These are phyloP conservation scores for Penicillium sp. DNA, from an alignment of 2,329 filamentous ascomycete species.

Conservation along the genomic window DNA sequence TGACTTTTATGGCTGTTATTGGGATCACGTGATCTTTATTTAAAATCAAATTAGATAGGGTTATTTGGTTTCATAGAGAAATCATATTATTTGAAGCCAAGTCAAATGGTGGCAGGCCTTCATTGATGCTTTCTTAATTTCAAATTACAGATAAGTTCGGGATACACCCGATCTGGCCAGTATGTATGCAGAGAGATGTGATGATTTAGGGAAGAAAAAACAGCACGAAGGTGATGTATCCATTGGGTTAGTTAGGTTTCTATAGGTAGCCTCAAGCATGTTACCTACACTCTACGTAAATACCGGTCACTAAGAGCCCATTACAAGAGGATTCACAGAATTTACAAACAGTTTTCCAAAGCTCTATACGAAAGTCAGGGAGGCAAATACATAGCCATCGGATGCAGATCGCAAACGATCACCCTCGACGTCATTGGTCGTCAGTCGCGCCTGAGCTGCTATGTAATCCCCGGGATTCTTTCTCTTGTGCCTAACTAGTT, in stretches of 20 bases:
- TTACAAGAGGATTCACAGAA: not conserved
- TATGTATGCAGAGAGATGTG: too few relatives aligned
- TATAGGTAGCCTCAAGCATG: too few relatives aligned
- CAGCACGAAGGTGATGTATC: too few relatives aligned
- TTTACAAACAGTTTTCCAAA: not conserved
- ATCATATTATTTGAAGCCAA: not conserved
- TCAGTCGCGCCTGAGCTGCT: conserved; percentile 5
- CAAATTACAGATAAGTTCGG: too few relatives aligned
- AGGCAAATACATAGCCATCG: not conserved
- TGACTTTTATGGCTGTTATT: not conserved
- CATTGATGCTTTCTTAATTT: too few relatives aligned
- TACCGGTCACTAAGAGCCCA: not conserved
- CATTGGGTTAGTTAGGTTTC: too few relatives aligned
- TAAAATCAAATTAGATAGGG: not conserved
- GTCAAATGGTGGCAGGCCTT: too few relatives aligned
- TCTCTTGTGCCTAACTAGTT: not conserved
- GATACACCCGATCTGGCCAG: too few relatives aligned
- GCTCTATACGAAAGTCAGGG: not conserved
- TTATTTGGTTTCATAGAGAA: not conserved
- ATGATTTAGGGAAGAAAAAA: too few relatives aligned
- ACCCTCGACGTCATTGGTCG: conserved; percentile 8
- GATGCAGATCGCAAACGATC: not conserved
- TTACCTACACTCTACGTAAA: too few relatives aligned
- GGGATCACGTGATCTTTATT: not conserved
- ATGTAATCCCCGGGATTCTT: not conserved